Evolutionary conservation across 1,284 basidiomycete genomes (phyloP).

Genomic region (Psilocybe mexicana): DNA sequence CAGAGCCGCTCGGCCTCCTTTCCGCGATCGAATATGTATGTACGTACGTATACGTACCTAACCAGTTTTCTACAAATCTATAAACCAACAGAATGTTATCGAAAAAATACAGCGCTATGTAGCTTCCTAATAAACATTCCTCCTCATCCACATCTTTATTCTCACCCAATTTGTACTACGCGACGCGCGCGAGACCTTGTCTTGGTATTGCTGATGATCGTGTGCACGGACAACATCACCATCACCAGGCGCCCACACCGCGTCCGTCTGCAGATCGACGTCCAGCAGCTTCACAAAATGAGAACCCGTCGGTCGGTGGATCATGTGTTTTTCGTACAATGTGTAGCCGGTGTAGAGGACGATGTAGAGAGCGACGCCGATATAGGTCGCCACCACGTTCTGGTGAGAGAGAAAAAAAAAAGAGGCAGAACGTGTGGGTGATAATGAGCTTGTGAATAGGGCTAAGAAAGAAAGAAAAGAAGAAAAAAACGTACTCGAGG

Average conservation of each 20-base stretch:
- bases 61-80: too few relatives aligned
- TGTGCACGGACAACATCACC: conserved; percentile 34
- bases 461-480: neutral
- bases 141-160: neutral
- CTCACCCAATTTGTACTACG: neutral
- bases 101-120: too few relatives aligned
- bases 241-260: conserved; percentile 47
- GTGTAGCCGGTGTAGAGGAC: conserved; percentile 31
- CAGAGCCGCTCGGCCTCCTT: too few relatives aligned
- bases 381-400: conserved; percentile 35
- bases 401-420: conserved; percentile 2
- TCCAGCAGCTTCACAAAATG: conserved; percentile 28
- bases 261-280: conserved; percentile 48
- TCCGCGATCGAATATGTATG: too few relatives aligned
- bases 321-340: conserved; percentile 25
- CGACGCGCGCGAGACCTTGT: neutral
- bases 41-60: too few relatives aligned
- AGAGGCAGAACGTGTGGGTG: too few relatives aligned
- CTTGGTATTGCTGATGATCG: conserved; percentile 26
- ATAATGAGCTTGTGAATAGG: neutral
- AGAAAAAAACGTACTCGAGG: conserved; percentile 22
- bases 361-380: conserved; percentile 32
- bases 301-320: conserved; percentile 7
- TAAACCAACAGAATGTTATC: too few relatives aligned
- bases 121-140: neutral